phyloP scores from a whole-genome alignment of 179 eudicot species.

The Heliamphora pulchella region DNA sequence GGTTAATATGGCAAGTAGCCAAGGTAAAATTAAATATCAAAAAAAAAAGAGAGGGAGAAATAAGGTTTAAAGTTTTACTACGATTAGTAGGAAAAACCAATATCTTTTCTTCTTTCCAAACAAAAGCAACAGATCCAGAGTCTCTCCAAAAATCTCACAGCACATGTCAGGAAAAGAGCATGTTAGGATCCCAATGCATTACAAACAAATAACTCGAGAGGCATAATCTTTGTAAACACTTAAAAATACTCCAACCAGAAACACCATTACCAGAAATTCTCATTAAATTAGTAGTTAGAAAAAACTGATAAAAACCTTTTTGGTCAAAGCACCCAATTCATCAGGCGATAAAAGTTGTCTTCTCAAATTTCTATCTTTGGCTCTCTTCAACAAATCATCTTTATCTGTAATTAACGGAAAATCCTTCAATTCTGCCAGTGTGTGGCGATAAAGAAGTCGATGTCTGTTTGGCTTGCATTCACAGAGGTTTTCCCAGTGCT shows the following conservation, averaged over 20 bases:
- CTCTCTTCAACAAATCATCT: slow-evolving; percentile 23
- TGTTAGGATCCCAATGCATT: neutral
- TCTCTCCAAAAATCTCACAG: neutral
- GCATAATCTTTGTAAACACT: neutral
- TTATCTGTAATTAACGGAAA: slow-evolving; percentile 40
- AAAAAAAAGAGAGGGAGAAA: neutral
- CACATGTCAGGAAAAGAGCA: neutral
- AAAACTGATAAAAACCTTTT: slow-evolving; percentile 50
- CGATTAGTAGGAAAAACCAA: neutral
- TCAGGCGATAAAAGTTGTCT: slow-evolving; percentile 29
- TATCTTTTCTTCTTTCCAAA: neutral
- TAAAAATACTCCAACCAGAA: neutral
- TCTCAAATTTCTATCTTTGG: slow-evolving; percentile 31
- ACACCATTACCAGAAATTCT: neutral
- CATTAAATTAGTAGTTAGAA: neutral
- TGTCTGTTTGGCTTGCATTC: slow-evolving; percentile 81
- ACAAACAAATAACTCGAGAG: slow-evolving; percentile 2
- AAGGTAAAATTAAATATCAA: neutral
- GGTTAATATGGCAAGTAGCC: neutral
- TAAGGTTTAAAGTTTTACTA: neutral
- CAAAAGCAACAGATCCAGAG: neutral
- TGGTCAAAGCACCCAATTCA: slow-evolving; percentile 48
- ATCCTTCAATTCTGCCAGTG: slow-evolving; percentile 67
- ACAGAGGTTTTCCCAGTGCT: slow-evolving; percentile 96
- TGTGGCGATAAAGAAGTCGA: slow-evolving; percentile 70